phyloP scores from a whole-genome alignment of 164 flowering plant genomes.

The Sextonia rubra region DNA sequence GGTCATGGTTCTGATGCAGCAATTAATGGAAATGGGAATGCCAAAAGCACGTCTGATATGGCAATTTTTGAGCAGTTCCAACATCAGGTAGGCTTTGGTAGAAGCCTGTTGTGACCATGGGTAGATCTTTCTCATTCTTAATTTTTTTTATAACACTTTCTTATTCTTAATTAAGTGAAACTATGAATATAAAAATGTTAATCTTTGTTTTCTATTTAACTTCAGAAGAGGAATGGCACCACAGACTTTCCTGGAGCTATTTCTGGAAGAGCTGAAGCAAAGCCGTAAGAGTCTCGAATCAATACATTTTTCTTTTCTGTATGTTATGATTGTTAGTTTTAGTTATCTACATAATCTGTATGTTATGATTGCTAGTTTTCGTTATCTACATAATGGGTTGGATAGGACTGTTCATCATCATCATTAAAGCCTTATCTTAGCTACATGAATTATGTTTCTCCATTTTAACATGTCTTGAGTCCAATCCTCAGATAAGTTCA shows the following conservation, averaged over 20 bases:
- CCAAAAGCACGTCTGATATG: conserved; percentile 47
- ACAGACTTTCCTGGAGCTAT: conserved; percentile 14
- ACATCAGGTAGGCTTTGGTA: conserved; percentile 43
- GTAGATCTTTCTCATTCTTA: not conserved
- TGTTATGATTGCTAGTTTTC: not conserved
- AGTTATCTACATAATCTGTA: too few species aligned
- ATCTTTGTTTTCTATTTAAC: conserved; percentile 1
- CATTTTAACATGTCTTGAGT: too few species aligned
- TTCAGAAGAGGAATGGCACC: conserved; percentile 17
- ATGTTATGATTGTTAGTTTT: not conserved
- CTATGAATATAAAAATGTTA: not conserved
- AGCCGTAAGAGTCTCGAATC: conserved; percentile 16
- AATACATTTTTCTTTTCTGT: not conserved
- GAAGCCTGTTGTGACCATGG: not conserved
- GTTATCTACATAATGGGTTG: too few species aligned
- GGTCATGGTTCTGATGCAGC: conserved; percentile 28
- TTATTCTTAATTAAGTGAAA: not conserved
- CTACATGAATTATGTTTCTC: too few species aligned
- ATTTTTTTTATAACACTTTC: too few species aligned
- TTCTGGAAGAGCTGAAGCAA: conserved; percentile 17
- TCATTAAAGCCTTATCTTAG: too few species aligned
- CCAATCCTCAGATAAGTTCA: too few species aligned
- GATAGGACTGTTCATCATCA: too few species aligned
- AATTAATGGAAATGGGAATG: conserved; percentile 48
- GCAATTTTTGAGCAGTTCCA: conserved; percentile 76